These are phyloP conservation scores for Pleurotus salmoneostramineus DNA, from an alignment of 768 basidiomycete species.

Conservation along the genomic window DNA sequence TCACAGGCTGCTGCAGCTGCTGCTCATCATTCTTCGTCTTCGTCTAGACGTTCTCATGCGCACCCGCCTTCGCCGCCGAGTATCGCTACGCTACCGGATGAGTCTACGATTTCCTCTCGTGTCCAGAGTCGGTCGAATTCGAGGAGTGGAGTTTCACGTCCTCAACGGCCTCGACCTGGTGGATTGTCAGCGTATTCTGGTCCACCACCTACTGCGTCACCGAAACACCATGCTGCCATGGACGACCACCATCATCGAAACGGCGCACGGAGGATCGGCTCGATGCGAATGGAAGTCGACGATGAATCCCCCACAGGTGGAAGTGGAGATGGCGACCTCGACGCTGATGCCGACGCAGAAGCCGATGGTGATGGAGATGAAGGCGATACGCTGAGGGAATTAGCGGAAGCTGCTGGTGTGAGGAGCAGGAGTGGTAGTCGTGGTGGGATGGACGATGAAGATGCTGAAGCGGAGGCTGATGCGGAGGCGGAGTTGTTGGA, in stretches of 20 bases:
- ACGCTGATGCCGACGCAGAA: constrained; percentile 14
- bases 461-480: constrained; percentile 25
- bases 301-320: neutral
- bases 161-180: neutral
- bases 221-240: constrained; percentile 12
- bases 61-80: constrained; percentile 15
- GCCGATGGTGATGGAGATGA: constrained; percentile 6
- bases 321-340: constrained; percentile 18
- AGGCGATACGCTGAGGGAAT: constrained; percentile 7
- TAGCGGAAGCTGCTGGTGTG: constrained; percentile 17
- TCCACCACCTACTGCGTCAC: constrained; percentile 5
- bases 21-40: neutral
- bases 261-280: constrained; percentile 8
- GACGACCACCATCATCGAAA: no score
- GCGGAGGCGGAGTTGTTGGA: constrained; percentile 47
- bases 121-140: constrained; percentile 18
- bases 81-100: constrained; percentile 7
- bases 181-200: neutral
- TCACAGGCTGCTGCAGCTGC: neutral
- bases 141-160: constrained; percentile 12
- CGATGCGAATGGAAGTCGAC: neutral
- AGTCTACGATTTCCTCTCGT: constrained; percentile 1
- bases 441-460: constrained; percentile 25
- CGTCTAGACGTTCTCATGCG: neutral
- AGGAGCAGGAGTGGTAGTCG: constrained; percentile 10